Percentiles rank a stretch among this genome's conserved stretches.
Evolutionary conservation across 192 early-diverging fungal genomes (phyloP).

Genomic region (Endogone sp.): DNA sequence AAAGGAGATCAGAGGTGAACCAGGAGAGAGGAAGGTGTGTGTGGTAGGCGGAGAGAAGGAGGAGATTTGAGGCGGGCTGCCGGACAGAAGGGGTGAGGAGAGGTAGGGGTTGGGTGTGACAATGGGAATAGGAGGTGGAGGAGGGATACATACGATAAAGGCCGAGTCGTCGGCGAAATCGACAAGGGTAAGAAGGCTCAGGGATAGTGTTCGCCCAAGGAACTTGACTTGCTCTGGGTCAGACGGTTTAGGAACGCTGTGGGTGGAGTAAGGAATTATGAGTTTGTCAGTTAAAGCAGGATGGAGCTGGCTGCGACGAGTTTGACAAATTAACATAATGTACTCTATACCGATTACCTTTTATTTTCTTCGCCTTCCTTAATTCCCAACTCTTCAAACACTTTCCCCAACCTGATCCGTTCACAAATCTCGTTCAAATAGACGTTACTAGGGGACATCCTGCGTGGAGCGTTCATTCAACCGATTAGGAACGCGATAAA

Average conservation of each 20-base stretch:
- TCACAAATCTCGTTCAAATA: background rate
- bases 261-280: background rate
- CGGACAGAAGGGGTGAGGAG: background rate
- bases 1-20: constrained; percentile 20
- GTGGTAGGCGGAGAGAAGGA: constrained; percentile 17
- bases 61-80: background rate
- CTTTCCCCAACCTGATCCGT: background rate
- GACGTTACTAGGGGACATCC: background rate
- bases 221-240: background rate
- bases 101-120: background rate
- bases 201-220: background rate
- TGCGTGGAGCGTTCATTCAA: too few species aligned
- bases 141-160: background rate
- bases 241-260: background rate
- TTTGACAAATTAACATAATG: too few species aligned
- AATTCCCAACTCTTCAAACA: background rate
- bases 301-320: too few species aligned
- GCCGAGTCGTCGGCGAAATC: background rate
- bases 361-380: background rate
- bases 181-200: background rate
- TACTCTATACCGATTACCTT: too few species aligned
- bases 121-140: background rate
- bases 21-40: constrained; percentile 27
- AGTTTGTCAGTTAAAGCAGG: too few species aligned
- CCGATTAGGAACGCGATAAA: too few species aligned